phyloP scores from a whole-genome alignment of 1,284 basidiomycete genomes.

The Wallemia hederae region DNA sequence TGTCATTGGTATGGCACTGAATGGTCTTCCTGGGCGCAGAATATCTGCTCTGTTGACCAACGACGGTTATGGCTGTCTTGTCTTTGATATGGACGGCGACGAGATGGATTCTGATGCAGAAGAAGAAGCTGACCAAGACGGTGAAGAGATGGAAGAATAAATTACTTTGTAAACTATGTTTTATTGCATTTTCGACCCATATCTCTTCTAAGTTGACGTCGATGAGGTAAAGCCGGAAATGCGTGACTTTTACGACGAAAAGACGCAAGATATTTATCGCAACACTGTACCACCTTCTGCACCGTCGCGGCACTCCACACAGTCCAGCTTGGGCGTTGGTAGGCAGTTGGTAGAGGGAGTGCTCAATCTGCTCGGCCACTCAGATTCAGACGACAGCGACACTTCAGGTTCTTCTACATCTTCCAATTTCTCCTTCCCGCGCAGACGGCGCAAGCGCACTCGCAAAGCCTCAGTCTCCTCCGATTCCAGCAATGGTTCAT shows the following conservation, averaged over 20 bases:
- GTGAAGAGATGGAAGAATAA: background rate
- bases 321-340: background rate
- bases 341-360: background rate
- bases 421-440: background rate
- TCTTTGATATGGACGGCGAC: background rate
- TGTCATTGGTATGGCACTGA: background rate
- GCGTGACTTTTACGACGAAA: background rate
- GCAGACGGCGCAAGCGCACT: background rate
- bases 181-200: background rate
- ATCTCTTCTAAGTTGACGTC: background rate
- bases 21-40: background rate
- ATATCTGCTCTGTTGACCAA: background rate
- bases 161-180: background rate
- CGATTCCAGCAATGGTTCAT: background rate
- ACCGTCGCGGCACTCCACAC: background rate
- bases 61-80: background rate
- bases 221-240: background rate
- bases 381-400: background rate
- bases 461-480: background rate
- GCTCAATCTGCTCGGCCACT: background rate
- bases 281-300: background rate
- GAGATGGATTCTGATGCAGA: background rate
- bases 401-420: background rate
- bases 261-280: background rate
- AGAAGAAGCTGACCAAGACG: background rate